Evolutionary conservation across 305 asterid genomes (phyloP).

Genomic region (Solanum chacoense): DNA sequence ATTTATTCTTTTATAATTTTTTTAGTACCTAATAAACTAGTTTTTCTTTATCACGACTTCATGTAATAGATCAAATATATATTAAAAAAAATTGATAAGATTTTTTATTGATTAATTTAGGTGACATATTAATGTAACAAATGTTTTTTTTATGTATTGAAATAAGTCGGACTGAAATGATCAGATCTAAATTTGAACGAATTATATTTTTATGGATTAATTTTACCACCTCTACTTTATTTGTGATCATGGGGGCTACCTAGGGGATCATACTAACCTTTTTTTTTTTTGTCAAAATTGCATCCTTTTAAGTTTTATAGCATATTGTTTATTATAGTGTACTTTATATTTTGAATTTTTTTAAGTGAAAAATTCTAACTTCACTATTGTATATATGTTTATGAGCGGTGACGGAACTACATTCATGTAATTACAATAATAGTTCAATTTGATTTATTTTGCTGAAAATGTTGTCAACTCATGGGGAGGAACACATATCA

Average conservation of each 20-base stretch:
- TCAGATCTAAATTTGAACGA: not conserved
- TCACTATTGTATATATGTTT: not conserved
- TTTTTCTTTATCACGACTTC: not conserved
- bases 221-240: not conserved
- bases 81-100: not conserved
- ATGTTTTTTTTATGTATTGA: not conserved
- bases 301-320: not conserved
- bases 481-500: too few species aligned
- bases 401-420: not conserved
- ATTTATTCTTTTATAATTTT: too few species aligned
- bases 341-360: not conserved
- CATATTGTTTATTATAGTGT: not conserved
- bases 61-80: not conserved
- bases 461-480: not conserved
- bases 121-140: not conserved
- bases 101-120: not conserved
- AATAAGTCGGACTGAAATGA: not conserved
- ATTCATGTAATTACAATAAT: not conserved
- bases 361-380: too few species aligned
- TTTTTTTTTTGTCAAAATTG: not conserved
- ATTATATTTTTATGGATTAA: not conserved
- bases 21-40: not conserved
- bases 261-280: not conserved
- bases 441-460: too few species aligned
- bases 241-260: not conserved